phyloP scores from a whole-genome alignment of 2,329 filamentous ascomycete genomes.

The Pyrenochaeta sp. region DNA sequence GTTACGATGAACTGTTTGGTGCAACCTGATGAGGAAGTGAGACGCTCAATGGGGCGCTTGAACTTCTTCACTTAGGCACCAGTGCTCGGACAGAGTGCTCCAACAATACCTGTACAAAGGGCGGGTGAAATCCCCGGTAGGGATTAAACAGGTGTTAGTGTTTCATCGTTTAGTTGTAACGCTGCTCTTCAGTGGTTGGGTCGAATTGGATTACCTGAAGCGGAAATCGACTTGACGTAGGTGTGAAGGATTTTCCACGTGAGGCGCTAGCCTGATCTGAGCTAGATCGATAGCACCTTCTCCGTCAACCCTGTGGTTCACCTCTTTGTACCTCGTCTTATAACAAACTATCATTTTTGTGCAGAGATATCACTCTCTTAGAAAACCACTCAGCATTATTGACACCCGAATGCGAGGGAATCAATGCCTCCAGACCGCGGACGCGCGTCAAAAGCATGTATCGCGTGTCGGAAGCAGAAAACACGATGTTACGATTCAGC shows the following conservation, averaged over 20 bases:
- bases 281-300: neutral
- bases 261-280: neutral
- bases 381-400: neutral
- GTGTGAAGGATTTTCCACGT: conserved; percentile 2
- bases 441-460: conserved; percentile 47
- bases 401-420: neutral
- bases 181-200: neutral
- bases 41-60: neutral
- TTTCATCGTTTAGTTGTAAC: neutral
- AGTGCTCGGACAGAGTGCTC: neutral
- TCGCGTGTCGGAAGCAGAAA: conserved; percentile 52
- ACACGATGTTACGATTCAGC: conserved; percentile 53
- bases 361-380: neutral
- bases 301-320: neutral
- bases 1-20: neutral
- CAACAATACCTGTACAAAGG: neutral
- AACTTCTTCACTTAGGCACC: neutral
- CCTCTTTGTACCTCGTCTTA: neutral
- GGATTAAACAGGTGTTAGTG: neutral
- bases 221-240: neutral
- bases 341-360: neutral
- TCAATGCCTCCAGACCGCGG: conserved; percentile 34
- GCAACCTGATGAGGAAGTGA: neutral
- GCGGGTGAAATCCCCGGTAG: neutral
- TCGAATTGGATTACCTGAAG: neutral